Base-by-base conservation (phyloP, 805 yeast species). In the Millerozyma miso region DNA sequence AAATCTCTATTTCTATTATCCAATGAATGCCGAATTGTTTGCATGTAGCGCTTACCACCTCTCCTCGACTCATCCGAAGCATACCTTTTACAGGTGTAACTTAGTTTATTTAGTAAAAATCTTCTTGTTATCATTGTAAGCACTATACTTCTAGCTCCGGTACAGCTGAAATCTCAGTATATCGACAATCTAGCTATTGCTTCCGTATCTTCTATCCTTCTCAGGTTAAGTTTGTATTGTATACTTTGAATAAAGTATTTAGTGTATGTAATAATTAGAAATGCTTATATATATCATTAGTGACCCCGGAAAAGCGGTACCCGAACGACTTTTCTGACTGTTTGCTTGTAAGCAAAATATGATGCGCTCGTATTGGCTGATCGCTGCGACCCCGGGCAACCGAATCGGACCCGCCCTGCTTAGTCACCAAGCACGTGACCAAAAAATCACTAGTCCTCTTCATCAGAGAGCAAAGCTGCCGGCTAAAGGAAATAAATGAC, bases 21-120 rank as follows among this genome's bases (percentile, higher is more conserved):
- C 14, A 56, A 43, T 6, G 50, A 43, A 4, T 67, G 64, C 15
- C 34, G 34, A 29, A 63, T 62, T 3, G 71, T 65, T 47, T 64
- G 70, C 51, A 65, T 62, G 47, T 56, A 65, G 44, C 71, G 48
- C 43, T 55, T 62, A 31, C 62, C 49, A 7, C 55, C 58, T 20
- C 52, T 55, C 39, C 54, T 51, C 16, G 46, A 36, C 38, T 54
- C 60, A 17, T 56, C 57, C 7, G 62, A 56, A 15, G 50, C 47
- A 36, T 39, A 51, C 34, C 59, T 48, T 35, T 47, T 45, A 37
- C 42, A 40, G 19, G 43, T 40, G 18, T 40, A 37, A 8, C 35
- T 34, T 8, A 48, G 26, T 14, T 43, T 42, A 19, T 14, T 36
- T 31, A 47, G 34, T 31, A 44, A 18, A 29, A 40, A n/a, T 31